These are phyloP conservation scores for Puccinia polysora DNA, from an alignment of 1,284 basidiomycete species.

Conservation along the genomic window DNA sequence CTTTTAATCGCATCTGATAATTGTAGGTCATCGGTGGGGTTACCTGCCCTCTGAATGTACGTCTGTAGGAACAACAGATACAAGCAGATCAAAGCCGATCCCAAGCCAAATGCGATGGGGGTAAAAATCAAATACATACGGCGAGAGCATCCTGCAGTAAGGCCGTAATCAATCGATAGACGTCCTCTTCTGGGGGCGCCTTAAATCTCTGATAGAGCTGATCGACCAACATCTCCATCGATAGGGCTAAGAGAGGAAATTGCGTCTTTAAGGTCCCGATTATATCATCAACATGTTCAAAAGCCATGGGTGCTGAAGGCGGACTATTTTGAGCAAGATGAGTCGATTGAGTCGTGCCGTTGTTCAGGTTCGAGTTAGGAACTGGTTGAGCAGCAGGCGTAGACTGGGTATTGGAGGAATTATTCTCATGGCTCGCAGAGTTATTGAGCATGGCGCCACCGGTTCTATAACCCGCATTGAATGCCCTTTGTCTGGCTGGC, in stretches of 20 bases:
- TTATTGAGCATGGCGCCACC: slow-evolving; percentile 37
- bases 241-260: slow-evolving; percentile 88
- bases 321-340: slow-evolving; percentile 23
- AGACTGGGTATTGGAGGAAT: slow-evolving; percentile 44
- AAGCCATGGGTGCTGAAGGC: slow-evolving; percentile 63
- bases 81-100: too few relatives aligned
- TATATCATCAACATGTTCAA: slow-evolving; percentile 91
- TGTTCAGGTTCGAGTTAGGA: background rate
- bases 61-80: slow-evolving; percentile 9
- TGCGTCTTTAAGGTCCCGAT: slow-evolving; percentile 91
- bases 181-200: slow-evolving; percentile 83
- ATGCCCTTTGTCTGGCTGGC: slow-evolving; percentile 41
- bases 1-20: slow-evolving; percentile 30
- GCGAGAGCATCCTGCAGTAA: slow-evolving; percentile 64
- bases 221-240: slow-evolving; percentile 95
- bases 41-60: slow-evolving; percentile 37
- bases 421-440: slow-evolving; percentile 44
- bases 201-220: slow-evolving; percentile 91
- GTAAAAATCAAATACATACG: slow-evolving; percentile 48
- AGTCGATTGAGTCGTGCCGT: background rate
- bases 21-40: slow-evolving; percentile 40
- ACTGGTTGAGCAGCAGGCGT: slow-evolving; percentile 45
- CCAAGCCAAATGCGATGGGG: slow-evolving; percentile 11
- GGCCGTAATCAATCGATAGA: slow-evolving; percentile 84
- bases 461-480: slow-evolving; percentile 33